A percentile compares a stretch with the other conserved stretches of the same genome.
Evolutionary conservation across 2,329 filamentous ascomycete genomes (phyloP).

Genomic region (Fonsecaea nubica): DNA sequence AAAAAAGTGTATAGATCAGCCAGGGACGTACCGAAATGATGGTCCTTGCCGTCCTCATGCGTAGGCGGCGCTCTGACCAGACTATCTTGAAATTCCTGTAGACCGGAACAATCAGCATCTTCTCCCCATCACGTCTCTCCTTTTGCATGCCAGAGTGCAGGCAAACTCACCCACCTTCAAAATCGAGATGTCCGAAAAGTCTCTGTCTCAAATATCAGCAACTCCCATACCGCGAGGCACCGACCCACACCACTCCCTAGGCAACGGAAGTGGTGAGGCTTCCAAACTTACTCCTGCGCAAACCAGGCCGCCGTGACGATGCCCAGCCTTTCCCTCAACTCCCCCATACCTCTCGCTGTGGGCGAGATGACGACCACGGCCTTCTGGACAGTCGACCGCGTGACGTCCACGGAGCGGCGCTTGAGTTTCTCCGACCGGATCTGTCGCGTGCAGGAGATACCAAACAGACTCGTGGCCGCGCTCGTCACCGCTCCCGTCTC

Average conservation of each 20-base stretch:
- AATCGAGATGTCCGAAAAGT: conserved; percentile 92
- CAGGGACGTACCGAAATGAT: conserved; percentile 75
- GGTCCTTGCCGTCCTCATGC: conserved; percentile 77
- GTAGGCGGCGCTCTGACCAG: conserved; percentile 65
- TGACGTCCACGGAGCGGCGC: conserved; percentile 84
- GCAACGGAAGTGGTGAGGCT: background rate
- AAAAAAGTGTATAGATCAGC: background rate
- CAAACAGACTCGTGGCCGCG: conserved; percentile 79
- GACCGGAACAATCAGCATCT: background rate
- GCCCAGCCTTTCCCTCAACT: conserved; percentile 85
- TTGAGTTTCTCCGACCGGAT: conserved; percentile 79
- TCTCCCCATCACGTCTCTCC: background rate
- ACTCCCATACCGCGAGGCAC: background rate
- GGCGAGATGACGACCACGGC: conserved; percentile 95
- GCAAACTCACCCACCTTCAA: conserved; percentile 61
- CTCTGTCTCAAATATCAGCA: conserved; percentile 51
- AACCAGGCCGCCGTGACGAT: conserved; percentile 97
- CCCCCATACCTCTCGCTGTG: conserved; percentile 86
- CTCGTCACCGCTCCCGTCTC: background rate
- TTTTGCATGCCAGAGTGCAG: background rate
- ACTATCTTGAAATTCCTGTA: conserved; percentile 84
- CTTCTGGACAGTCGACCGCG: conserved; percentile 97
- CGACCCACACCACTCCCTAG: background rate
- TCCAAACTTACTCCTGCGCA: conserved; percentile 70
- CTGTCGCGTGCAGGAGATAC: conserved; percentile 93